Base-by-base conservation (phyloP, 2,329 filamentous ascomycete genomes). In the Sporothrix curviconia region DNA sequence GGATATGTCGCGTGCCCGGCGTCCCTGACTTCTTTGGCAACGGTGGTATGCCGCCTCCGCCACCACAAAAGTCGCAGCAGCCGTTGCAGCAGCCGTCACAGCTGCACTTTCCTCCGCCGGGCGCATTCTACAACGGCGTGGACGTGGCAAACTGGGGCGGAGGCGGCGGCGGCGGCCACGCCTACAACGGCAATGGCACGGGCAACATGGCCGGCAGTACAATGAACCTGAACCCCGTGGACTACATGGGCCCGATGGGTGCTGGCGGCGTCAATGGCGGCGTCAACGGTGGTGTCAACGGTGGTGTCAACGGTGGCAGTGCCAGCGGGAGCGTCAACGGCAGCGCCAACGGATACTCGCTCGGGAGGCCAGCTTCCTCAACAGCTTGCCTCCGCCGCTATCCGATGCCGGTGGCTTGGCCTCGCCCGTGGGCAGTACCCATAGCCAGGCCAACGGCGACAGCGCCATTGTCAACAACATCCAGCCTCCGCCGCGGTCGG, bases 91-190 rank as follows among this genome's bases (percentile, higher is more conserved):
- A 34, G 25, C 51, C 22, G 25, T 34, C 39, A 8, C 49, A 53
- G 37, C 6, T 22, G 15, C 50, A 42, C n/a, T 42, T 30, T 14
- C 36, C 36, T 9, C 50, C 50, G 1, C 50, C 8, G 15, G 50
- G 36, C 15, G 50, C 50, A 3, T 53, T 53, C 28, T 54, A 54
- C 51, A 54, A 44, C 51, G 51, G 51, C 8, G 28, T 54, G 3
- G 40, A 44, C 19, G 28, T 43, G 7, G 46, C 46, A 22, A 36
- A 24, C 22, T 30, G 30, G 12, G 19, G 8, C 39, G 39, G n/a
- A n/a, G n/a, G 17, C 12, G 36, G 12, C 6, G 36, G 2, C 7
- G 36, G 36, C 12, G 36, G 36, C 12, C 36, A 37, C n/a, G 11
- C 36, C 6, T 37, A 37, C 40, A 47, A n/a, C n/a, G n/a, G 43